phyloP scores from a whole-genome alignment of 2,329 filamentous ascomycete species.

The Penicillium sp. region DNA sequence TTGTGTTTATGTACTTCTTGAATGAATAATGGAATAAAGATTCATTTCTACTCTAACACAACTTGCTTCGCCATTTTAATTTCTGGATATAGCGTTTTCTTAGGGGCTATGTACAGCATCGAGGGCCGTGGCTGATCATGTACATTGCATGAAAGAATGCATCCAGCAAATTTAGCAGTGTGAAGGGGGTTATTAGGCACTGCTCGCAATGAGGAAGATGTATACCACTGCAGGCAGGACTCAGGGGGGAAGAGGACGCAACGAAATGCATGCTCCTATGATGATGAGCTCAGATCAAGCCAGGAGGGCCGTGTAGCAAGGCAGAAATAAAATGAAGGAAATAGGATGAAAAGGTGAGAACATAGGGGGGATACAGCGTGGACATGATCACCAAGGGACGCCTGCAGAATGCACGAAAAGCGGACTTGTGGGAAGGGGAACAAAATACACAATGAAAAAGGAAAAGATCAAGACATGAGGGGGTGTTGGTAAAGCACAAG shows the following conservation, averaged over 20 bases:
- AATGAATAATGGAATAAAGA: not conserved
- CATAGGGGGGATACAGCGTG: slow-evolving; percentile 20
- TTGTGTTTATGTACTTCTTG: not conserved
- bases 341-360: slow-evolving; percentile 15
- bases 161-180: slow-evolving; percentile 14
- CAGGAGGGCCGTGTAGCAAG: slow-evolving; percentile 14
- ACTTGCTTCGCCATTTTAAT: slow-evolving; percentile 19
- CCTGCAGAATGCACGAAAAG: slow-evolving; percentile 40
- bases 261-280: slow-evolving; percentile 6
- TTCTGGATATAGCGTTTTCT: slow-evolving; percentile 23
- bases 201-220: slow-evolving; percentile 5
- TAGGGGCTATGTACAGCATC: slow-evolving; percentile 33
- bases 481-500: slow-evolving; percentile 22
- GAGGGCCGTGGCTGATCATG: slow-evolving; percentile 28
- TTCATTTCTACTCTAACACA: slow-evolving; percentile 6
- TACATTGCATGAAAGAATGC: slow-evolving; percentile 30
- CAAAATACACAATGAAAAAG: slow-evolving; percentile 18
- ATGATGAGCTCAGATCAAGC: slow-evolving; percentile 6
- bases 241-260: slow-evolving; percentile 4
- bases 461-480: slow-evolving; percentile 24
- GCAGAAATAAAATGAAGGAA: no score
- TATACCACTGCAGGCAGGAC: not conserved
- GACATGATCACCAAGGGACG: slow-evolving; percentile 32
- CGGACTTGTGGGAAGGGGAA: slow-evolving; percentile 18
- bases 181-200: slow-evolving; percentile 18